These are phyloP conservation scores for Andrographis paniculata DNA, from an alignment of 305 asterid genomes.

Conservation along the genomic window DNA sequence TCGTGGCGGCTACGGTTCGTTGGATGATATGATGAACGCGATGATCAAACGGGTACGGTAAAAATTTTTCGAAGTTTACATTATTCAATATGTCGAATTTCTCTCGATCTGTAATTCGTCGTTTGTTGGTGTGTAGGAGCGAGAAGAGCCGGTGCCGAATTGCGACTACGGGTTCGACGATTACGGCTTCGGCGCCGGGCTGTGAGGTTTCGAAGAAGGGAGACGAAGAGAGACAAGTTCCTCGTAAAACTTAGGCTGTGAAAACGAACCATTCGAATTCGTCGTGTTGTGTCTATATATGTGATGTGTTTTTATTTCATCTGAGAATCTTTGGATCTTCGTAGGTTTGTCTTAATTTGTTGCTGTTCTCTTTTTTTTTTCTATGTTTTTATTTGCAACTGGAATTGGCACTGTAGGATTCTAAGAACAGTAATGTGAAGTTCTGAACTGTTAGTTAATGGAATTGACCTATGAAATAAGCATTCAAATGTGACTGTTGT, in stretches of 20 bases:
- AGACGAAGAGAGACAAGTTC: too few species aligned
- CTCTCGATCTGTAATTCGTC: neutral
- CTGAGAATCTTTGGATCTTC: slow-evolving; percentile 20
- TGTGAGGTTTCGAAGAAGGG: too few species aligned
- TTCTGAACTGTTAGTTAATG: slow-evolving; percentile 19
- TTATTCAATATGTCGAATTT: neutral
- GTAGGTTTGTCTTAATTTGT: slow-evolving; percentile 16
- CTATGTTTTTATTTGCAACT: slow-evolving; percentile 17
- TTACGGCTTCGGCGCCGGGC: slow-evolving; percentile 35
- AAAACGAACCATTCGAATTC: slow-evolving; percentile 10
- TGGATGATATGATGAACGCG: slow-evolving; percentile 65
- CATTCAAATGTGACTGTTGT: neutral
- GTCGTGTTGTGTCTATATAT: slow-evolving; percentile 24
- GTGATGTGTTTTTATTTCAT: slow-evolving; percentile 13
- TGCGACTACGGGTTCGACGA: slow-evolving; percentile 40
- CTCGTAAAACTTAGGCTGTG: neutral
- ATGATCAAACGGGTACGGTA: slow-evolving; percentile 67
- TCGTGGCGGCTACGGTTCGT: slow-evolving; percentile 49
- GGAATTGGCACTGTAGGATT: slow-evolving; percentile 12
- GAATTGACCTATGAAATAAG: slow-evolving; percentile 14
- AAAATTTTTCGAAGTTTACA: neutral
- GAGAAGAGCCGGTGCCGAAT: slow-evolving; percentile 27
- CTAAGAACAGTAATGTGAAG: slow-evolving; percentile 15
- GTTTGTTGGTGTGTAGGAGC: slow-evolving; percentile 30
- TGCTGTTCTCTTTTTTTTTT: slow-evolving; percentile 19